A percentile compares a stretch with the other conserved stretches of the same genome.
These are phyloP conservation scores for Talinum fruticosum DNA, from an alignment of 148 eudicot genomes.

Conservation along the genomic window DNA sequence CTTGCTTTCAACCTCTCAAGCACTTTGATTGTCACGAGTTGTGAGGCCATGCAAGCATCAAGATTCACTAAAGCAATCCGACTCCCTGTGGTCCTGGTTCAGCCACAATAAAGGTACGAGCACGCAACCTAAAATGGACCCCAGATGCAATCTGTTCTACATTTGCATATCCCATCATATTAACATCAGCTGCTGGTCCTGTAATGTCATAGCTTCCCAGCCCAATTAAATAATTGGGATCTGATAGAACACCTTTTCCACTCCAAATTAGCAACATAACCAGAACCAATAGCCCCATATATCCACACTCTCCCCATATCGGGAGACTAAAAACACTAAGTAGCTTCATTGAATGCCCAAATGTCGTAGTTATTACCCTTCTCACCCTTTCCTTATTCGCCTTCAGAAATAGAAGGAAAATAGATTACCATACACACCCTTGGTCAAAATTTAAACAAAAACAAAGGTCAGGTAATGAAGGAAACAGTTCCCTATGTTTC, in stretches of 20 bases:
- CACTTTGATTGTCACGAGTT: conserved; percentile 83
- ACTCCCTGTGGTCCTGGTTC: conserved; percentile 51
- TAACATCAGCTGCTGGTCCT: conserved; percentile 99
- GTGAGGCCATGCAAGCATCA: conserved; percentile 99
- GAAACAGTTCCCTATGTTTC: background rate
- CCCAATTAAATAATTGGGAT: conserved; percentile 76
- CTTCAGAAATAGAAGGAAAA: conserved; percentile 19
- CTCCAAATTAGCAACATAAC: conserved; percentile 31
- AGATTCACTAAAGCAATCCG: conserved; percentile 83
- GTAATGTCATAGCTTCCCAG: conserved; percentile 98
- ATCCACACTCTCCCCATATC: conserved; percentile 24
- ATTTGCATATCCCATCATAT: conserved; percentile 99
- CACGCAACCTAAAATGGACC: conserved; percentile 82
- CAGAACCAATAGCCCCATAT: conserved; percentile 40
- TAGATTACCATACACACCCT: background rate
- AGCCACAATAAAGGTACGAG: conserved; percentile 86
- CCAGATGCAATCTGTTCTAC: conserved; percentile 72
- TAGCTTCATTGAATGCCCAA: conserved; percentile 34
- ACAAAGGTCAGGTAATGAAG: background rate
- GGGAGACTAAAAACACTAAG: conserved; percentile 12
- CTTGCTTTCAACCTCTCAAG: conserved; percentile 89
- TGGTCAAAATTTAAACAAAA: background rate
- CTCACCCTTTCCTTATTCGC: conserved; percentile 26
- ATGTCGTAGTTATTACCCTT: background rate
- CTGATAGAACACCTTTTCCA: conserved; percentile 35